A percentile compares a stretch with the other conserved stretches of the same genome.
Conservation (phyloP, 345 rosid species). For the Dipteronia sinensis region DNA sequence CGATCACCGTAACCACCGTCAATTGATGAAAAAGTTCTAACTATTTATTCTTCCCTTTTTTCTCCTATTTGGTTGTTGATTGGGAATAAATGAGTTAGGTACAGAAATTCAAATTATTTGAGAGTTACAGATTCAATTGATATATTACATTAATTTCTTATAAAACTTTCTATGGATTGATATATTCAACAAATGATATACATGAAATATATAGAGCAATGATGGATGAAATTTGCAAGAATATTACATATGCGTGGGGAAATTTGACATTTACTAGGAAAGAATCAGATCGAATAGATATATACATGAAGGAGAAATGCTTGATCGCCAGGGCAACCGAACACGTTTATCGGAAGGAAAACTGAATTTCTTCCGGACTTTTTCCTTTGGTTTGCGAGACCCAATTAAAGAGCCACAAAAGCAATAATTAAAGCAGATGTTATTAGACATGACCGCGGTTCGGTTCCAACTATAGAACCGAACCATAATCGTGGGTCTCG, state of each 20-base stretch:
- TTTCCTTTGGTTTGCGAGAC: slow-evolving; percentile 80
- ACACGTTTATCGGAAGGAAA: slow-evolving; percentile 57
- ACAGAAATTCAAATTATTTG: too few relatives aligned
- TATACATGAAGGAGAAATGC: background rate
- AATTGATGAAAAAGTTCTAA: too few relatives aligned
- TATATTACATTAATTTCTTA: background rate
- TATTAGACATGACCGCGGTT: too few relatives aligned
- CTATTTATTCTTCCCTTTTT: too few relatives aligned
- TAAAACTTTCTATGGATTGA: too few relatives aligned
- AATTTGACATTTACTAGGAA: background rate
- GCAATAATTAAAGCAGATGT: slow-evolving; percentile 41
- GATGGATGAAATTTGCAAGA: background rate
- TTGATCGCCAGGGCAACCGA: background rate
- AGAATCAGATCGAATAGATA: background rate
- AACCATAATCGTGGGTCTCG: too few relatives aligned
- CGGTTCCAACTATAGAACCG: too few relatives aligned
- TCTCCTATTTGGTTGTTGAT: too few relatives aligned
- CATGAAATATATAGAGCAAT: background rate
- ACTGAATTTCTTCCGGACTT: slow-evolving; percentile 73
- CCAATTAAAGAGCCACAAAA: slow-evolving; percentile 48
- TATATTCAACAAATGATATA: background rate
- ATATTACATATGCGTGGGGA: background rate
- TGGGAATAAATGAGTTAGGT: too few relatives aligned
- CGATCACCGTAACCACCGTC: too few relatives aligned
- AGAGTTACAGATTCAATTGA: too few relatives aligned